A percentile compares a stretch with the other conserved stretches of the same genome.
Evolutionary conservation across 2,329 filamentous ascomycete genomes (phyloP).

Genomic region (Botryotinia calthae): DNA sequence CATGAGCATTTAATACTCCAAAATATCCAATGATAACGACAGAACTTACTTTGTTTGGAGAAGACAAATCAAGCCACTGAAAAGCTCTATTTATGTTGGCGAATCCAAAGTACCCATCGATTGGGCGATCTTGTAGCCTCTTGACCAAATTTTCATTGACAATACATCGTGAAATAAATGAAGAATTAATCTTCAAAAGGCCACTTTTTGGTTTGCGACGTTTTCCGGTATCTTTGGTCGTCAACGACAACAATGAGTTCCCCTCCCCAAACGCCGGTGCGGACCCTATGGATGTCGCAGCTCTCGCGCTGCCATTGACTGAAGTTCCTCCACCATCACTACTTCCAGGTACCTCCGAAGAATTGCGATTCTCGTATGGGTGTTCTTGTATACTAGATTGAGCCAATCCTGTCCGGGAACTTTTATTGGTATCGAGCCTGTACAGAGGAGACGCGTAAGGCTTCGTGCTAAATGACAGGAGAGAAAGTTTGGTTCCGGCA

Average conservation of each 20-base stretch:
- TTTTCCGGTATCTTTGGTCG: slow-evolving; percentile 73
- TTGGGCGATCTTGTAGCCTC: slow-evolving; percentile 72
- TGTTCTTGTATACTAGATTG: slow-evolving; percentile 58
- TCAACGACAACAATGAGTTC: slow-evolving; percentile 67
- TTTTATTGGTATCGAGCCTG: slow-evolving; percentile 52
- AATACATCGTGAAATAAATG: slow-evolving; percentile 95
- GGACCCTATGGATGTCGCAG: slow-evolving; percentile 35
- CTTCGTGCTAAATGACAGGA: slow-evolving; percentile 49
- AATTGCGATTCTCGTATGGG: slow-evolving; percentile 58
- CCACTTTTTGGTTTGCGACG: slow-evolving; percentile 95
- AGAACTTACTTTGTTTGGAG: slow-evolving; percentile 58
- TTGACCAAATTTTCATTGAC: slow-evolving; percentile 79
- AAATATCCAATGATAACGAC: background rate
- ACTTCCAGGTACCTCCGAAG: slow-evolving; percentile 59
- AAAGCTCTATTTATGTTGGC: slow-evolving; percentile 94
- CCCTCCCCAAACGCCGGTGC: slow-evolving; percentile 80
- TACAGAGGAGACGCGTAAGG: slow-evolving; percentile 51
- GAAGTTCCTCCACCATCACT: slow-evolving; percentile 54
- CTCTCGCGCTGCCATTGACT: slow-evolving; percentile 45
- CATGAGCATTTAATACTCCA: slow-evolving; percentile 31
- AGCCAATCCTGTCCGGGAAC: slow-evolving; percentile 43
- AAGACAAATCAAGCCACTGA: slow-evolving; percentile 90
- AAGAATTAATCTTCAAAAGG: slow-evolving; percentile 97
- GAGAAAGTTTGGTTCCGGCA: slow-evolving; percentile 77
- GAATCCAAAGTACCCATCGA: slow-evolving; percentile 83